Evolutionary conservation across 108 stramenopile species (phyloP), one percentile per base, ranked within the genome.

Genomic region (Nannochloropsis granulata): DNA sequence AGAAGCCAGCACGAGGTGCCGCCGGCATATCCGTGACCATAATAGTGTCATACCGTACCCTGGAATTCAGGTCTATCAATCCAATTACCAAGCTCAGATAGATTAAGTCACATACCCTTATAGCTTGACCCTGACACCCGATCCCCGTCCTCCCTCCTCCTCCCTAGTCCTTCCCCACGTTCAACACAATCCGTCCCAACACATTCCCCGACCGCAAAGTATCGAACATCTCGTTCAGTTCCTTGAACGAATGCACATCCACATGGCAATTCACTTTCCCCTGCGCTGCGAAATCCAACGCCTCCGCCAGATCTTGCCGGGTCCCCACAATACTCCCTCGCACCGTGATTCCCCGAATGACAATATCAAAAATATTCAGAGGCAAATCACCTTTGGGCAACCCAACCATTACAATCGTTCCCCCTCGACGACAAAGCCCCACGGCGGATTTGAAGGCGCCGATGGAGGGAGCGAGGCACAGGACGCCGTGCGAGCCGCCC

Each of bases 271-370:
- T 83, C 45, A 83, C 82, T 13, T 46, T 25, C 16, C 82, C 82
- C 25, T 44, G 82, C 16, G 82, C 43, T 12, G 82, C 82, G 12
- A 83, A 83, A 45, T 83, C 82, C 45, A 83, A 43, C 5, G 82
- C 82, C 45, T 83, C 82, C 19, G 14, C 26, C 19, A 56, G 12
- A 45, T 83, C 82, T 12, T 83, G 5, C 12, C 82, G 43, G 16
- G 82, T 83, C 19, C 82, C 82, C 13, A 83, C 82, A 46, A 83
- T 83, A 19, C 56, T 78, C 56, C 82, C 82, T 25, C 82, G 82
- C 45, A 83, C 78, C 8, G 82, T 83, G 11, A 83, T 56, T 11
- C 82, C 78, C 16, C 78, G 45, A 25, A 45, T 43, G 25, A 83
- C 82, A 83, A 83, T 19, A 46, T 83, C 82, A 21, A 83, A 44